Conservation (phyloP, 1,284 basidiomycete species). For the Apiotrichum laibachii region DNA sequence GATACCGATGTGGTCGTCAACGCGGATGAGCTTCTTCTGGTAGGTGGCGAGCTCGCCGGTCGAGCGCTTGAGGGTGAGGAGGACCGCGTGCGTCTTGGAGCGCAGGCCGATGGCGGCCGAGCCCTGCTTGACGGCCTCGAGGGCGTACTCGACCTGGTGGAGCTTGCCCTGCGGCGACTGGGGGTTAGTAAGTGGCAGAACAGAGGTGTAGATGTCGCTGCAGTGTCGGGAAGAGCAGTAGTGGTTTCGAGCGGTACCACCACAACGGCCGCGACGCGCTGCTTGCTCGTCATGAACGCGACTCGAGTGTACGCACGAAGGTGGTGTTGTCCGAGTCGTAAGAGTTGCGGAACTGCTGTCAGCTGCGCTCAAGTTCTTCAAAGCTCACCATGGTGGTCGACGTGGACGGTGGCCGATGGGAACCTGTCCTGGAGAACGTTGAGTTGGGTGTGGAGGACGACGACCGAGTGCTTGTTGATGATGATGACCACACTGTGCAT, state of each 20-base stretch:
- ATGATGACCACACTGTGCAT: background rate
- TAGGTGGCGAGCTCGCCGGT: slow-evolving; percentile 97
- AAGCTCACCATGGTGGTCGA: slow-evolving; percentile 24
- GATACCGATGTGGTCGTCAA: slow-evolving; percentile 98
- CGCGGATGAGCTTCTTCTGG: slow-evolving; percentile 99
- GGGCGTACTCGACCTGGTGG: slow-evolving; percentile 94
- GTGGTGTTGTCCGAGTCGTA: slow-evolving; percentile 96
- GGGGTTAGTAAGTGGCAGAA: background rate
- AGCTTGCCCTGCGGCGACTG: slow-evolving; percentile 52
- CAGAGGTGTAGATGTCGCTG: too few species aligned
- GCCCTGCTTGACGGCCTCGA: slow-evolving; percentile 99
- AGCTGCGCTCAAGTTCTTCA: background rate
- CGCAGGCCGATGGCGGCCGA: slow-evolving; percentile 95
- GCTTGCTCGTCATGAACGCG: too few species aligned
- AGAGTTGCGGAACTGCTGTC: slow-evolving; percentile 78
- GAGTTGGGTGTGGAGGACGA: background rate
- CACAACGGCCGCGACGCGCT: too few species aligned
- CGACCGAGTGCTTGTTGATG: background rate
- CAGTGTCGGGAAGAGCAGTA: too few species aligned
- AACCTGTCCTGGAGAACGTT: background rate
- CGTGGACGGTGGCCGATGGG: background rate
- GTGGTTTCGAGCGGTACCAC: too few species aligned
- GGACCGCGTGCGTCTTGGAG: slow-evolving; percentile 90
- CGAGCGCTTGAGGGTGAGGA: slow-evolving; percentile 96
- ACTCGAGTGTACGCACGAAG: slow-evolving; percentile 55